Evolutionary conservation across 2,329 filamentous ascomycete species (phyloP).

Genomic region (Leptographium galeiforme): DNA sequence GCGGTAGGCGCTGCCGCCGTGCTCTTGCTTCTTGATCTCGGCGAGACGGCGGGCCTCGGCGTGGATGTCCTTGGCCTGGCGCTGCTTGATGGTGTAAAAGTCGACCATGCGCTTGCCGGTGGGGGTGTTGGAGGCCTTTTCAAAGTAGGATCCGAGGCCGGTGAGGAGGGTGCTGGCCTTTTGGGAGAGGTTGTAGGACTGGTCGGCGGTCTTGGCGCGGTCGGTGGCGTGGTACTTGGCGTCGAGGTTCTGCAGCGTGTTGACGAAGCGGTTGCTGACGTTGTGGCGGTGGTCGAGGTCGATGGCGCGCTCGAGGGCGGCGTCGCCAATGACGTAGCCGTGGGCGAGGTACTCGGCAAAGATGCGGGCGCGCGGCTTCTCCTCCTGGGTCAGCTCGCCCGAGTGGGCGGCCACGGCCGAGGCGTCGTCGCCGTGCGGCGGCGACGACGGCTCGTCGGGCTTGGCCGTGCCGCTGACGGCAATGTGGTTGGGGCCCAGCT

Average conservation of each 20-base stretch:
- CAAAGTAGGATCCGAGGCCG: slow-evolving; percentile 78
- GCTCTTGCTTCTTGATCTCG: slow-evolving; percentile 64
- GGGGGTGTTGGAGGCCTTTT: slow-evolving; percentile 77
- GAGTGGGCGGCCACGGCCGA: slow-evolving; percentile 26
- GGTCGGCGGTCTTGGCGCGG: slow-evolving; percentile 70
- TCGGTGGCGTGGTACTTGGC: slow-evolving; percentile 77
- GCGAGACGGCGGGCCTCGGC: slow-evolving; percentile 78
- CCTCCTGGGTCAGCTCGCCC: slow-evolving; percentile 77
- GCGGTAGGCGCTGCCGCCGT: slow-evolving; percentile 46
- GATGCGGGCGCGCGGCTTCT: slow-evolving; percentile 91
- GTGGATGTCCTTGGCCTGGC: slow-evolving; percentile 91
- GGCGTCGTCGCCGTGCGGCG: not conserved
- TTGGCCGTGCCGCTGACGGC: slow-evolving; percentile 55
- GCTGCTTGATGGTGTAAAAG: slow-evolving; percentile 76
- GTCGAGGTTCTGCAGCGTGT: slow-evolving; percentile 65
- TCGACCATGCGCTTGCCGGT: slow-evolving; percentile 77
- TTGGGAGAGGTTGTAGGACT: slow-evolving; percentile 67
- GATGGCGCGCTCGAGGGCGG: slow-evolving; percentile 68
- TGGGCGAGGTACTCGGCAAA: slow-evolving; percentile 93
- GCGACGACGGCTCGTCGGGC: slow-evolving; percentile 41
- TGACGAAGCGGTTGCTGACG: slow-evolving; percentile 67
- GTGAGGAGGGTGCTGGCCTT: slow-evolving; percentile 52
- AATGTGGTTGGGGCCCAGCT: slow-evolving; percentile 79
- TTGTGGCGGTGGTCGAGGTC: slow-evolving; percentile 83
- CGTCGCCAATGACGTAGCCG: slow-evolving; percentile 70